These are phyloP conservation scores for Antitrichia curtipendula DNA, from an alignment of 225 moss, liverwort and hornwort genomes.

Conservation along the genomic window DNA sequence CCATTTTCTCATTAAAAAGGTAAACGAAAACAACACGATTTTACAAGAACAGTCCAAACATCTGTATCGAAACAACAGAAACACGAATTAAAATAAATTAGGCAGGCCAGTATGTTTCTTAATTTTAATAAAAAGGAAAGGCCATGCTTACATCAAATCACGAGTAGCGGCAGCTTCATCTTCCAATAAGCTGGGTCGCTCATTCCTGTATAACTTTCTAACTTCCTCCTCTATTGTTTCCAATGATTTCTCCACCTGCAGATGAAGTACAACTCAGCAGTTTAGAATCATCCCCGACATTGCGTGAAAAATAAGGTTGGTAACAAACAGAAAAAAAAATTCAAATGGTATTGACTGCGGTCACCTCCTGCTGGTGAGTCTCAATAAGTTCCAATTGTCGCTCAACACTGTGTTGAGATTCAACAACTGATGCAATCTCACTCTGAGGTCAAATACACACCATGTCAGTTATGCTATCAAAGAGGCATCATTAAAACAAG, in stretches of 20 bases:
- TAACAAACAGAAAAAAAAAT: background rate
- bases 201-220: slow-evolving; percentile 67
- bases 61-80: background rate
- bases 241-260: slow-evolving; percentile 72
- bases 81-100: no score
- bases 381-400: slow-evolving; percentile 89
- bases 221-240: slow-evolving; percentile 91
- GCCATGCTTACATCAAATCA: slow-evolving; percentile 57
- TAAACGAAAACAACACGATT: background rate
- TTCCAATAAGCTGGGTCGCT: slow-evolving; percentile 60
- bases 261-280: no score
- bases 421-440: slow-evolving; percentile 84
- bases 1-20: background rate
- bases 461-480: background rate
- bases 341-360: background rate
- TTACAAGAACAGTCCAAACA: background rate
- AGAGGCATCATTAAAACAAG: background rate
- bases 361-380: slow-evolving; percentile 85
- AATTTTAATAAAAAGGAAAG: no score
- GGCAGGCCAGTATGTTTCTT: no score
- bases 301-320: no score
- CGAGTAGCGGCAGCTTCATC: slow-evolving; percentile 88
- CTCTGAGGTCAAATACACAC: slow-evolving; percentile 26
- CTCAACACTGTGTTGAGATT: slow-evolving; percentile 86
- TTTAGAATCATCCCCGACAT: no score